These are phyloP conservation scores for Calonectria pauciramosa DNA, from an alignment of 2,329 filamentous ascomycete genomes.

Conservation along the genomic window DNA sequence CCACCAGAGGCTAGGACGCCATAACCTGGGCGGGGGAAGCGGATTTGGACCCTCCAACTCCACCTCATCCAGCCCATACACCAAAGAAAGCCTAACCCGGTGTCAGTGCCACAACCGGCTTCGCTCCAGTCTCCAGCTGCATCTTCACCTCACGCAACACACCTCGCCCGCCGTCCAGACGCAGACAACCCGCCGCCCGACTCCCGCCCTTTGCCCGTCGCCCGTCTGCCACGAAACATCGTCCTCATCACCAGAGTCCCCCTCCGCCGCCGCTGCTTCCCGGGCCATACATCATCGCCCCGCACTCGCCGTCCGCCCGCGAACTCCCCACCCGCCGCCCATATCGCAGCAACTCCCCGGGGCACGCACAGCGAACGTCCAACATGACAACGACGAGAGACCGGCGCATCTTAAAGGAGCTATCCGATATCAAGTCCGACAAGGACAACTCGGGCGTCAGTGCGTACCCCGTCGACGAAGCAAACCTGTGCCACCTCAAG, in stretches of 20 bases:
- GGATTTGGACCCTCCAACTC: constrained; percentile 13
- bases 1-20: constrained; percentile 5
- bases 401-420: constrained; percentile 80
- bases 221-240: neutral
- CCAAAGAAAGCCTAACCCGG: constrained; percentile 13
- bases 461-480: constrained; percentile 73
- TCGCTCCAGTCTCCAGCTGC: neutral
- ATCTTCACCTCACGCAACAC: neutral
- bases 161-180: neutral
- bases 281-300: neutral
- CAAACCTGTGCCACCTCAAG: constrained; percentile 84
- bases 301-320: neutral
- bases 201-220: neutral
- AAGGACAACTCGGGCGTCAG: constrained; percentile 79
- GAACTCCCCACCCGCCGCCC: neutral
- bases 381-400: constrained; percentile 66
- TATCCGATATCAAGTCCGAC: constrained; percentile 82
- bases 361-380: constrained; percentile 51
- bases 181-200: neutral
- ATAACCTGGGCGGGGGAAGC: constrained; percentile 2
- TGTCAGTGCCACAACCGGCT: constrained; percentile 12
- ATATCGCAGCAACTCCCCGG: neutral
- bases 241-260: neutral
- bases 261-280: neutral
- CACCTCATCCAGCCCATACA: constrained; percentile 9